phyloP scores from a whole-genome alignment of 1,284 basidiomycete genomes.

The Rhodotorula sp. region DNA sequence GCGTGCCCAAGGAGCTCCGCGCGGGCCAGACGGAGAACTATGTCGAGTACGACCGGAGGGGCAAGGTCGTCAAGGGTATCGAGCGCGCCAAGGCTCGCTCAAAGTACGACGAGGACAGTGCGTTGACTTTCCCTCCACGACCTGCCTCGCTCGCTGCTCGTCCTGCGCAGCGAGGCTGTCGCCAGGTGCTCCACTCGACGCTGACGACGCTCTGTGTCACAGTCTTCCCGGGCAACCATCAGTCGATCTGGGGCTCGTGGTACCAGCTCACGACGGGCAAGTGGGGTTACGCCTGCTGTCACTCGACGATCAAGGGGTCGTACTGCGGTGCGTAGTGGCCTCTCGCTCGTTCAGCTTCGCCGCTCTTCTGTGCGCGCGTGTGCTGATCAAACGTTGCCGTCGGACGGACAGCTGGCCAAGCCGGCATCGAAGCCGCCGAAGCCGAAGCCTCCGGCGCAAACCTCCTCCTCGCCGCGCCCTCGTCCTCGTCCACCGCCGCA shows the following conservation, averaged over 20 bases:
- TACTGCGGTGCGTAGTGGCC: slow-evolving; percentile 65
- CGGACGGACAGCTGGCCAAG: slow-evolving; percentile 42
- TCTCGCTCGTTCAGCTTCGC: slow-evolving; percentile 22
- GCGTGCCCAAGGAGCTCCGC: slow-evolving; percentile 81
- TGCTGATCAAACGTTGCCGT: no score
- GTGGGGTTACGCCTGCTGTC: slow-evolving; percentile 97
- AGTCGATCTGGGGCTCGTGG: slow-evolving; percentile 93
- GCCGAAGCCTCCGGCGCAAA: slow-evolving; percentile 50
- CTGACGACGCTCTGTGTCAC: background rate
- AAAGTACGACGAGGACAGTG: slow-evolving; percentile 94
- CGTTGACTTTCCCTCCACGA: slow-evolving; percentile 45
- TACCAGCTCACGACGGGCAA: slow-evolving; percentile 68
- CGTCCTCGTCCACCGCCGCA: background rate
- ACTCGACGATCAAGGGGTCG: slow-evolving; percentile 78
- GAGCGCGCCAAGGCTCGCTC: slow-evolving; percentile 80
- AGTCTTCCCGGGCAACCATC: slow-evolving; percentile 95
- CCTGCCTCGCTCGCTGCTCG: slow-evolving; percentile 3
- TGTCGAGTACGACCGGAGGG: slow-evolving; percentile 92
- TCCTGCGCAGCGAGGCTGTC: no score
- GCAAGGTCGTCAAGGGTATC: slow-evolving; percentile 87
- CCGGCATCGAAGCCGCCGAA: slow-evolving; percentile 57
- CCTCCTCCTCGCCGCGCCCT: slow-evolving; percentile 13
- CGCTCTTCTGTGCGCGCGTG: background rate
- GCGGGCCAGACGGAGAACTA: slow-evolving; percentile 96
- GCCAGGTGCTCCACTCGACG: background rate